Evolutionary conservation across 108 stramenopile genomes (phyloP), one percentile per base, ranked within the genome.

Genomic region (Chaetoceros muelleri): DNA sequence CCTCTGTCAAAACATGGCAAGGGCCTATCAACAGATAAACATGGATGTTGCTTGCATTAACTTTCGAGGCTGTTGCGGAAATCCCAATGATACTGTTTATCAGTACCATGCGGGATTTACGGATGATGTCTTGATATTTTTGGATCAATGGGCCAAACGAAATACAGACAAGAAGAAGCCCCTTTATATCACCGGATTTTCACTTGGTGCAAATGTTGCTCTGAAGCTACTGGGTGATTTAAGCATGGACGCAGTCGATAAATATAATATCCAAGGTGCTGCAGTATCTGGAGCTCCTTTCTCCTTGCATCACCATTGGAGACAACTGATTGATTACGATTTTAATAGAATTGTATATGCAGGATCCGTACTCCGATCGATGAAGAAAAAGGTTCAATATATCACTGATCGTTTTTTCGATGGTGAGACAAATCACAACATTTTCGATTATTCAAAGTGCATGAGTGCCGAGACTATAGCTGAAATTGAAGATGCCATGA

Each of bases 81-180:
- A 52, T 18, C 78, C 83, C 13, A 76, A 80, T 64, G 56, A 63
- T 24, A 66, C 67, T 5, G 61, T 84, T 19, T 65, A 75, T 7
- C 74, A 74, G 18, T 95, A 96, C 62, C 95, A 96, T 66, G 49
- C 93, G 19, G 93, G 95, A n/a, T 96, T 88, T 61, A 90, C 89
- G 5, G 84, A 90, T 51, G 95, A 96, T 58, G 66, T 93, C n/a
- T 46, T 60, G 18, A 67, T 78, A 25, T 84, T 75, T 55, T 58
- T 96, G 46, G 53, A 67, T 24, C 46, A 71, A n/a, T 45, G 85
- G 28, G 52, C 62, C 23, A 53, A 67, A 28, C 46, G 53, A 7
- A 26, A 53, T 52, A 53, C 62, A 28, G 44, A 46, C 25, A 24
- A 10, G 16, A 64, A 28, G 54, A 64, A 3, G 54, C 75, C 75